phyloP scores from a whole-genome alignment of 2,329 filamentous ascomycete species.

The Botryotinia calthae region DNA sequence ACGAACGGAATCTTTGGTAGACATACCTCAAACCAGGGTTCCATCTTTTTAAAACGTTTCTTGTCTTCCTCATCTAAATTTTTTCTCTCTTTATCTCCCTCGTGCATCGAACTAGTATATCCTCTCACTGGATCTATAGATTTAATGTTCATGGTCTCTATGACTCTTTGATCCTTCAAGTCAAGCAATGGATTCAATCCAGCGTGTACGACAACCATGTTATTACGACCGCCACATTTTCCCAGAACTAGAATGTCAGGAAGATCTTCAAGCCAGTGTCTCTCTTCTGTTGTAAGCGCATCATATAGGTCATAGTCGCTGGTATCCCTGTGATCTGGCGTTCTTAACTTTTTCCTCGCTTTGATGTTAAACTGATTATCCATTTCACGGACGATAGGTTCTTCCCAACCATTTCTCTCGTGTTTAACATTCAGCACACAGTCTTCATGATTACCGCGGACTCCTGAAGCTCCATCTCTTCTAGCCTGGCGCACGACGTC shows the following conservation, averaged over 20 bases:
- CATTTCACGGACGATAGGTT: neutral
- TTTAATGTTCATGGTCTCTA: conserved; percentile 3
- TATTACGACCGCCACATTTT: neutral
- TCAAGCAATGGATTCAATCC: neutral
- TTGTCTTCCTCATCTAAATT: too few species aligned
- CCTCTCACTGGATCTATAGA: neutral
- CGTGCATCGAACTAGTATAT: neutral
- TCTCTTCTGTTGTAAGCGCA: neutral
- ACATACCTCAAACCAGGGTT: neutral
- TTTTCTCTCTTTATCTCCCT: neutral
- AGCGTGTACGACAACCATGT: neutral
- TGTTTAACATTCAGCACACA: neutral
- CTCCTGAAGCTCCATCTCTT: neutral
- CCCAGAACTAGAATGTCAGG: neutral
- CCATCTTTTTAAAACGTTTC: neutral
- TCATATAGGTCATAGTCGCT: neutral
- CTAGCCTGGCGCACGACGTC: neutral
- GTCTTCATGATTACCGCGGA: conserved; percentile 8
- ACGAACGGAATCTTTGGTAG: neutral
- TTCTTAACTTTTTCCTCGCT: neutral
- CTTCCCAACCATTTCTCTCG: neutral
- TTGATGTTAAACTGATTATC: neutral
- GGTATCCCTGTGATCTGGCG: neutral
- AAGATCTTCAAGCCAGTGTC: neutral
- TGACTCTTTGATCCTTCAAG: neutral